Base-by-base conservation (phyloP, 345 rosid genomes). In the Murraya koenigii region DNA sequence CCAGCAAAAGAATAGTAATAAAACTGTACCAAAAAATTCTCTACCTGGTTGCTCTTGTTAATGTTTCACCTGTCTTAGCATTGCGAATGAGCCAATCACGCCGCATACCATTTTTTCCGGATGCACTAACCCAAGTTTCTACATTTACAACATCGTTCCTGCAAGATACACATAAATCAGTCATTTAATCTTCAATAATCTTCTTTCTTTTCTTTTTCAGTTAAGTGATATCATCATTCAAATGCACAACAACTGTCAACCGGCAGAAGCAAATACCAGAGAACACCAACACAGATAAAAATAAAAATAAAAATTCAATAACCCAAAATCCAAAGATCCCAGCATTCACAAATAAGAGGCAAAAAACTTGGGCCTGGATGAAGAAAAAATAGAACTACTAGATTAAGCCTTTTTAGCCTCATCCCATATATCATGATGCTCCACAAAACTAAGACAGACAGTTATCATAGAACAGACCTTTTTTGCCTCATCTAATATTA, bases 101-200 rank as follows among this genome's bases (percentile, higher is more conserved):
- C 6, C 98, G 93, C 98, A 94, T 92, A 20, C 98, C 97, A 75
- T 94, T 94, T 83, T 94, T 97, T 62, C 99, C 97, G 1, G 99
- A 94, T 32, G 83, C 85, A 90, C 88, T 85, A 69, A 85, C 97
- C 97, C 98, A 94, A 5, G 98, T 93, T 82, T 97, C 95, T 13
- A 93, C 93, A 72, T 94, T 82, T 32, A 97, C 94, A 75, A 88
- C 92, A 88, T 97, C 99, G 79, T 95, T 98, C 99, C 99, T 97
- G 78, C 8, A 78, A 85, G 58, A 55, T 78, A 83, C 8, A 56
- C 20, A 72, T 69, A 20, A 47, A 39, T 47, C 47, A 74, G 7
- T 32, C 28, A 23, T 39, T 60, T 41, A 79, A 73, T 35, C 49
- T 55, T 52, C 26, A 63, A 64, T 65, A 33, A 63, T 28, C 39